Evolutionary conservation across 2,329 filamentous ascomycete species (phyloP), one percentile per base, ranked within the genome.

Genomic region (Cercospora citrullina): DNA sequence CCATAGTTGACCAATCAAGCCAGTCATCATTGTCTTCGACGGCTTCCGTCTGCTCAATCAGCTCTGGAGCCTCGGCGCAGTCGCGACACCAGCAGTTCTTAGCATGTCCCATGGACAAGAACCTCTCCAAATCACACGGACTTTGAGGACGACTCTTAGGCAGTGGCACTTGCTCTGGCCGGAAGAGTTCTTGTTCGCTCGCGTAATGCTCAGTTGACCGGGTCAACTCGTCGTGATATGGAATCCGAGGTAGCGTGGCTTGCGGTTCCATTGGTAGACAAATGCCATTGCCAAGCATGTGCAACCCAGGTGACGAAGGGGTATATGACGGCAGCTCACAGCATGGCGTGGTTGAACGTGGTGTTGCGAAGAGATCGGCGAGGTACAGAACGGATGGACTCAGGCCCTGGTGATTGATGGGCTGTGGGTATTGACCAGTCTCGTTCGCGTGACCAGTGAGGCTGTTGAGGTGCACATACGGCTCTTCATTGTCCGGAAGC

Each of bases 391-490:
- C 68, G 14, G 73, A 72, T 58, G 73, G 69, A n/a, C 28, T 31
- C 16, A 71, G 10, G 8, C 64, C 31, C 30, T 65, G 57, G 33
- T 66, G 59, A 42, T 70, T 64, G 14, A 68, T 60, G n/a, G 33
- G 58, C 30, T 18, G 64, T 62, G 59, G 69, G 60, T 33, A 60
- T 18, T 18, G 65, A 26, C 67, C 71, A 12, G 28, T 59, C 28
- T 73, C 72, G 48, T 75, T 75, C 5, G 71, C 66, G 51, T 68
- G 57, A 16, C 73, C 75, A 45, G 68, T 71, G 39, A 77, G 68
- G 57, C 72, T 75, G 65, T 77, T 77, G 51, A 67, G 67, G 42
- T 77, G 75, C 2, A 75, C 72, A 59, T 75, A 74, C 3, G 74
- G 74, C 4, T 73, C 28, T 58, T 70, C 72, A 10, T 57, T 69